A percentile compares a stretch with the other conserved stretches of the same genome.
These are phyloP conservation scores for Botrytis cinerea DNA, from an alignment of 2,329 filamentous ascomycete genomes.

Conservation along the genomic window DNA sequence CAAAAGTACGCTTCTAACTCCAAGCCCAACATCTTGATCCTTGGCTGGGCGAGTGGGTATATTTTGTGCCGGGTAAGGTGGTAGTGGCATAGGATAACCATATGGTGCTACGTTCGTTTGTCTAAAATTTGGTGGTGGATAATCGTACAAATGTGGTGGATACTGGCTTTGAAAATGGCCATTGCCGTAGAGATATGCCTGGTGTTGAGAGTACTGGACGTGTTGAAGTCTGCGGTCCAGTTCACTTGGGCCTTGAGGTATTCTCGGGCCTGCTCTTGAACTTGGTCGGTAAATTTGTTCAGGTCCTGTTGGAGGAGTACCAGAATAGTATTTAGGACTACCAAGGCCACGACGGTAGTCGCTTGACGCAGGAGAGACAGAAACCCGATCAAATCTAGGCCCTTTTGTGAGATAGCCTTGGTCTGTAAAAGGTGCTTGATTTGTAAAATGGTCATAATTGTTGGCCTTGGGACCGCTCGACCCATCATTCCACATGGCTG, in stretches of 20 bases:
- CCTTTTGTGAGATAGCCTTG: conserved; percentile 38
- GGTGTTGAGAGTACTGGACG: conserved; percentile 35
- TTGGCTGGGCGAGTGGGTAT: conserved; percentile 40
- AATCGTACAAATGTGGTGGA: conserved; percentile 45
- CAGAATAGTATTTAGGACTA: conserved; percentile 40
- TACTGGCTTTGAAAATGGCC: conserved; percentile 46
- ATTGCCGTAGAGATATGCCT: conserved; percentile 43
- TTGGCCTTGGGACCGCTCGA: conserved; percentile 33
- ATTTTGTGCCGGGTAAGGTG: conserved; percentile 32
- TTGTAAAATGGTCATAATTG: conserved; percentile 35
- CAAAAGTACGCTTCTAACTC: conserved; percentile 69
- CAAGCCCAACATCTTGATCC: conserved; percentile 46
- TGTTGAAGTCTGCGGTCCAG: conserved; percentile 39
- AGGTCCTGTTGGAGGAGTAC: conserved; percentile 36
- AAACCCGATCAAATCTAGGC: conserved; percentile 37
- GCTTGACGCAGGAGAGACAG: conserved; percentile 40
- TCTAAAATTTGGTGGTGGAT: conserved; percentile 42
- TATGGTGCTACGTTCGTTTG: conserved; percentile 41
- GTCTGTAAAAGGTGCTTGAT: conserved; percentile 37
- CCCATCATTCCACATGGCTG: conserved; percentile 38
- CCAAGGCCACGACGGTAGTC: conserved; percentile 40
- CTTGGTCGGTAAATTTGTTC: conserved; percentile 38
- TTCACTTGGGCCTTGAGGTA: conserved; percentile 35
- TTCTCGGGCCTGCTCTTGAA: conserved; percentile 36
- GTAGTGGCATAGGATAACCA: conserved; percentile 42